These are phyloP conservation scores for Solanum lycopersicoides DNA, from an alignment of 257 asterid species.

Conservation along the genomic window DNA sequence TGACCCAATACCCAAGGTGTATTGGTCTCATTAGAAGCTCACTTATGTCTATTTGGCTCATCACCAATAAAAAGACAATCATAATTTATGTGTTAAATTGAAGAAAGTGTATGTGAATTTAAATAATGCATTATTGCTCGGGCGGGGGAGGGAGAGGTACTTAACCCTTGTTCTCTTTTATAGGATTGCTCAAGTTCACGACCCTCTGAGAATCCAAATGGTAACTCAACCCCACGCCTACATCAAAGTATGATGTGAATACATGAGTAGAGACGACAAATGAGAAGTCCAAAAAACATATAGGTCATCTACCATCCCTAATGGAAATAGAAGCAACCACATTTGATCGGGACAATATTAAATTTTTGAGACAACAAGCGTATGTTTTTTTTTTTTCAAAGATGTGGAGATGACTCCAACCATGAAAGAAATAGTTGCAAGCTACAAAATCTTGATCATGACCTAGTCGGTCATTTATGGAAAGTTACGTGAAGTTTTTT, in stretches of 20 bases:
- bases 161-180: not conserved
- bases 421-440: not conserved
- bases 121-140: not conserved
- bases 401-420: not conserved
- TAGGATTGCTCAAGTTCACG: not conserved
- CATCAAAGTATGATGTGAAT: not conserved
- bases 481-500: not conserved
- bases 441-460: not conserved
- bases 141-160: not conserved
- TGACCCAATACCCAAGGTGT: not conserved
- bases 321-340: not conserved
- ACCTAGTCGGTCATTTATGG: not conserved
- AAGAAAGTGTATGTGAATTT: not conserved
- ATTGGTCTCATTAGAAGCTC: not conserved
- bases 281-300: not conserved
- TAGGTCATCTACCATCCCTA: not conserved
- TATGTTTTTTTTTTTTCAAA: not conserved
- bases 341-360: not conserved
- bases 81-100: not conserved
- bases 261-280: not conserved
- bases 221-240: not conserved
- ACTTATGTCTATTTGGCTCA: not conserved
- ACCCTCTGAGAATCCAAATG: not conserved
- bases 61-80: too few relatives aligned
- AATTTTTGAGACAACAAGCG: not conserved